Conservation (phyloP, 495 filamentous ascomycete species). For the Xylaria cubensis region DNA sequence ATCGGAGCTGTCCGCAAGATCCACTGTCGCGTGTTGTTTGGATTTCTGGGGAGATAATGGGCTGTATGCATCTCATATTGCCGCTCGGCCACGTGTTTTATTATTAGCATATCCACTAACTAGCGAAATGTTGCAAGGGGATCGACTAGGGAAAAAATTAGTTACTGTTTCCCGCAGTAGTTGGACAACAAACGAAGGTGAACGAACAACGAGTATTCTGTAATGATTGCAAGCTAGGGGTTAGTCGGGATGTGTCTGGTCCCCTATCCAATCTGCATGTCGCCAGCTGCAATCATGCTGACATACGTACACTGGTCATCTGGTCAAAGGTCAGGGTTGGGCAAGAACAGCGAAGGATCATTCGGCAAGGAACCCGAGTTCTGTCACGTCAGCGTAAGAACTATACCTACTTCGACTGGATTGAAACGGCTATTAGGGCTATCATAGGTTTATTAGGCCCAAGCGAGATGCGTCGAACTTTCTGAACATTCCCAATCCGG, state of each 20-base stretch:
- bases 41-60: slow-evolving; percentile 5
- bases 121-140: not conserved
- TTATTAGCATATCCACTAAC: slow-evolving; percentile 18
- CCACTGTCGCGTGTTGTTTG: slow-evolving; percentile 25
- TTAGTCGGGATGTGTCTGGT: slow-evolving; percentile 3
- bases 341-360: slow-evolving; percentile 17
- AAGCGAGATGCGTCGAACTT: slow-evolving; percentile 8
- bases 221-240: not conserved
- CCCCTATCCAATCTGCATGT: slow-evolving; percentile 9
- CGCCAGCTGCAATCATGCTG: slow-evolving; percentile 10
- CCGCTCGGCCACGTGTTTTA: slow-evolving; percentile 23
- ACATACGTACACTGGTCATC: slow-evolving; percentile 16
- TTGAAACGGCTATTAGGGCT: slow-evolving; percentile 4
- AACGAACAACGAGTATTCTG: not conserved
- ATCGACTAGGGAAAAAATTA: not conserved
- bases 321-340: not conserved
- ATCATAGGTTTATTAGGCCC: slow-evolving; percentile 11
- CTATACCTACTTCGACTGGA: slow-evolving; percentile 12
- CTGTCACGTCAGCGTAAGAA: slow-evolving; percentile 22
- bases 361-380: slow-evolving; percentile 9
- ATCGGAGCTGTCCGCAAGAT: slow-evolving; percentile 9
- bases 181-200: not conserved
- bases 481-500: slow-evolving; percentile 14
- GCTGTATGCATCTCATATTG: slow-evolving; percentile 25
- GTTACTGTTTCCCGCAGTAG: not conserved